Conservation (phyloP, 495 filamentous ascomycete species). For the Penicillium goetzii region DNA sequence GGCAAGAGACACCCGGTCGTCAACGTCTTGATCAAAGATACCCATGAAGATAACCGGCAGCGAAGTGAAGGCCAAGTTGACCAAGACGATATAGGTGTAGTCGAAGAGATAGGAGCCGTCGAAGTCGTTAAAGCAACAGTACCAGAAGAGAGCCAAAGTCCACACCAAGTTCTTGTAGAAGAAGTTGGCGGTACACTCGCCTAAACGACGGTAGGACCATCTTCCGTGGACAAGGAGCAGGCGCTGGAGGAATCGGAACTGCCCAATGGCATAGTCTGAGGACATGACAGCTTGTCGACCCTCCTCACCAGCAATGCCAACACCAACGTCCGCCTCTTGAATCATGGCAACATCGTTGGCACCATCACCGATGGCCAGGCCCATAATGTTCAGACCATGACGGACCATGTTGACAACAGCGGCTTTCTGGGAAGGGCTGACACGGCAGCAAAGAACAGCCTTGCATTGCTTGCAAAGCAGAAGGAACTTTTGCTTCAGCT, state of each 20-base stretch:
- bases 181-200: conserved; percentile 96
- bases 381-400: conserved; percentile 92
- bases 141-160: conserved; percentile 98
- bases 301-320: conserved; percentile 97
- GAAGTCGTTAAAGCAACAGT: conserved; percentile 91
- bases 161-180: conserved; percentile 99
- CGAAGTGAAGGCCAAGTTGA: conserved; percentile 97
- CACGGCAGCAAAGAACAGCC: conserved; percentile 95
- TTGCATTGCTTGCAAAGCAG: conserved; percentile 97
- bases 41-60: conserved; percentile 95
- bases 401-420: conserved; percentile 98
- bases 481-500: conserved; percentile 86
- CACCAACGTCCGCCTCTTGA: conserved; percentile 97
- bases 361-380: conserved; percentile 93
- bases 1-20: conserved; percentile 88
- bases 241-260: conserved; percentile 92
- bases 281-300: conserved; percentile 98
- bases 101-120: conserved; percentile 97
- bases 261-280: conserved; percentile 96
- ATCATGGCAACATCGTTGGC: conserved; percentile 99
- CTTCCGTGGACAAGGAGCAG: conserved; percentile 93
- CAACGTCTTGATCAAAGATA: conserved; percentile 96
- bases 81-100: conserved; percentile 94
- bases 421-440: conserved; percentile 95
- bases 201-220: conserved; percentile 93